Conservation (phyloP, 805 yeast genomes). For the Wickerhamomyces tratensis region DNA sequence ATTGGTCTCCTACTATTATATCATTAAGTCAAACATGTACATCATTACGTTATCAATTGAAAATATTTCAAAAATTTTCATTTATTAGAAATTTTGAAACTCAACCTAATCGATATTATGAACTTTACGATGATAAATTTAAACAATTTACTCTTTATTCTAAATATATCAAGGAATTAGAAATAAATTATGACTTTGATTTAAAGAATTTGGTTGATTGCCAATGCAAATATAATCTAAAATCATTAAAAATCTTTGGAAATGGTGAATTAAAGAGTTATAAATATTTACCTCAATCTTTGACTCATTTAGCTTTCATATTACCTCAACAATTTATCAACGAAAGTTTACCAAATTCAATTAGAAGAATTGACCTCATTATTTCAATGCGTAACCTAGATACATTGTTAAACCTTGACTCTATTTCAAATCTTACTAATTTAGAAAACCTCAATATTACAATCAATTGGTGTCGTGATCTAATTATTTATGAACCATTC, state of each 20-base stretch:
- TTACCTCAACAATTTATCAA: not conserved
- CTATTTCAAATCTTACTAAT: too few species aligned
- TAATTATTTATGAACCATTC: too few species aligned
- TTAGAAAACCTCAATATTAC: too few species aligned
- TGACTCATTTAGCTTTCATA: slow-evolving; percentile 7
- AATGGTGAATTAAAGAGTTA: not conserved
- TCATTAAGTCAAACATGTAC: slow-evolving; percentile 6
- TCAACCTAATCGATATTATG: too few species aligned
- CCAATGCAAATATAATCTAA: not conserved
- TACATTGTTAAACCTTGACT: too few species aligned
- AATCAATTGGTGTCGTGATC: too few species aligned
- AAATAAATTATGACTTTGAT: not conserved
- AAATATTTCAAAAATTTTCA: slow-evolving; percentile 5
- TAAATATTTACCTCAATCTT: not conserved
- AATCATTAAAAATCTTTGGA: not conserved
- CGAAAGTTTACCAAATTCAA: too few species aligned
- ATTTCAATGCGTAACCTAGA: too few species aligned
- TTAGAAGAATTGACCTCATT: too few species aligned
- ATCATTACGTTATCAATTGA: slow-evolving; percentile 2
- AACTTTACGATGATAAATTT: not conserved
- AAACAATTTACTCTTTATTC: not conserved
- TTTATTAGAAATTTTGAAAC: slow-evolving; percentile 1
- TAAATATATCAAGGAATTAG: slow-evolving; percentile 4
- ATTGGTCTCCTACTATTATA: not conserved
- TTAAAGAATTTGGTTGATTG: not conserved